A percentile compares a stretch with the other conserved stretches of the same genome.
Evolutionary conservation across 192 early-diverging fungal species (phyloP).

Genomic region (Spizellomyces sp.): DNA sequence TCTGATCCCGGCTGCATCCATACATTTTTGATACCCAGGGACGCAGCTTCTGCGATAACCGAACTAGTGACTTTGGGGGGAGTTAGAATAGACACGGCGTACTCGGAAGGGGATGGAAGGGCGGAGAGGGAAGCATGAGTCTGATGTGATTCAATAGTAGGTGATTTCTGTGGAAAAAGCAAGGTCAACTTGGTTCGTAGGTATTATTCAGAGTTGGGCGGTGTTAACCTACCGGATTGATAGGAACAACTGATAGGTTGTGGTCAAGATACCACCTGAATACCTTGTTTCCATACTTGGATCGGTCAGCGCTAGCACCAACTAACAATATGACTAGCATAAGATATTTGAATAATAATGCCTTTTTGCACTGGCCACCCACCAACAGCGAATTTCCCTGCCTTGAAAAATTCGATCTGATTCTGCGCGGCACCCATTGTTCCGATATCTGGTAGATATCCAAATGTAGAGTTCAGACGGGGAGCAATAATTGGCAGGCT

Average conservation of each 20-base stretch:
- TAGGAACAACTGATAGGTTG: constrained; percentile 31
- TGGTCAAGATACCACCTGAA: constrained; percentile 67
- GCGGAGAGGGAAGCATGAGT: constrained; percentile 39
- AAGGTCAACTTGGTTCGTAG: too few relatives aligned
- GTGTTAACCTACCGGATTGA: constrained; percentile 42
- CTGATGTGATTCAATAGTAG: constrained; percentile 11
- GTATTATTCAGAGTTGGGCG: background rate
- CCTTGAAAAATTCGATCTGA: constrained; percentile 3
- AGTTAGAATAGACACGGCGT: constrained; percentile 69
- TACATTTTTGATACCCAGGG: constrained; percentile 61
- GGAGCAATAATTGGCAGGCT: too few relatives aligned
- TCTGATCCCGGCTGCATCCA: constrained; percentile 80
- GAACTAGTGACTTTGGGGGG: constrained; percentile 65
- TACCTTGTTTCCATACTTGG: constrained; percentile 87
- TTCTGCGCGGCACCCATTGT: background rate
- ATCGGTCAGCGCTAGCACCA: constrained; percentile 69
- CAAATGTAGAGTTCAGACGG: background rate
- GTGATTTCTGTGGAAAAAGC: too few relatives aligned
- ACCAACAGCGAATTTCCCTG: constrained; percentile 5
- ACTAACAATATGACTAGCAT: constrained; percentile 35
- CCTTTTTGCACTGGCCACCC: background rate
- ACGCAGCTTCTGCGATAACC: constrained; percentile 59
- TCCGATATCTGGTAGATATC: background rate
- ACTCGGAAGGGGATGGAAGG: constrained; percentile 37
- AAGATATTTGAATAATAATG: background rate